phyloP scores from a whole-genome alignment of 352 stramenopile species.

The Lagenidium giganteum region DNA sequence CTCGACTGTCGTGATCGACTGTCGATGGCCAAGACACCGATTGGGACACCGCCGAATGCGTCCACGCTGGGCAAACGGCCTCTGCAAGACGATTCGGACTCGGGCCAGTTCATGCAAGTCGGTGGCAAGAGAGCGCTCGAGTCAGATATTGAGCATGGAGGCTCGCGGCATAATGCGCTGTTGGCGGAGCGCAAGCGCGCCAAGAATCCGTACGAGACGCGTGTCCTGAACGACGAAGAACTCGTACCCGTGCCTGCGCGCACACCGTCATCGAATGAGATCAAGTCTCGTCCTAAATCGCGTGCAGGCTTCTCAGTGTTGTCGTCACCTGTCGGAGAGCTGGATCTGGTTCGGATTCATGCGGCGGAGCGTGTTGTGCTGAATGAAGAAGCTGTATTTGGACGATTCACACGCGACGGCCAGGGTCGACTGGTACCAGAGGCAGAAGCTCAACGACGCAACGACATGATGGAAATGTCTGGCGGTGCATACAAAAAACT shows the following conservation, averaged over 20 bases:
- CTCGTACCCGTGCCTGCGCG: slow-evolving; percentile 37
- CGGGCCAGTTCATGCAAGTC: slow-evolving; percentile 45
- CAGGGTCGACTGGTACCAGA: slow-evolving; percentile 67
- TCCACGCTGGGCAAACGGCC: background rate
- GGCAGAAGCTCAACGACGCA: slow-evolving; percentile 41
- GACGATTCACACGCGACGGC: slow-evolving; percentile 58
- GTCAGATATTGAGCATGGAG: too few relatives aligned
- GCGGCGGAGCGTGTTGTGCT: slow-evolving; percentile 64
- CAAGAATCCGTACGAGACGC: slow-evolving; percentile 81
- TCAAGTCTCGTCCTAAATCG: slow-evolving; percentile 7
- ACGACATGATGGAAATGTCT: slow-evolving; percentile 56
- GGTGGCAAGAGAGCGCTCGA: slow-evolving; percentile 44
- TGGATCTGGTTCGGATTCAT: slow-evolving; percentile 78
- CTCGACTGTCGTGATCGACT: slow-evolving; percentile 50
- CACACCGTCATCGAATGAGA: slow-evolving; percentile 15
- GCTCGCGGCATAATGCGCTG: too few relatives aligned
- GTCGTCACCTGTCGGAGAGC: slow-evolving; percentile 75
- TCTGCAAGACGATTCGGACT: slow-evolving; percentile 15
- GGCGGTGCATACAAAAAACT: slow-evolving; percentile 32
- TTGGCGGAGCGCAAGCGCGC: slow-evolving; percentile 48
- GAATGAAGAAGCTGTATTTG: slow-evolving; percentile 60
- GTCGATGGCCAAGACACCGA: background rate
- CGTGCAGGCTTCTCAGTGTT: slow-evolving; percentile 8
- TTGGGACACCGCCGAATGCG: background rate
- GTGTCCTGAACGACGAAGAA: slow-evolving; percentile 83